Base-by-base conservation (phyloP, 768 basidiomycete species). In the Mycena epipterygia region DNA sequence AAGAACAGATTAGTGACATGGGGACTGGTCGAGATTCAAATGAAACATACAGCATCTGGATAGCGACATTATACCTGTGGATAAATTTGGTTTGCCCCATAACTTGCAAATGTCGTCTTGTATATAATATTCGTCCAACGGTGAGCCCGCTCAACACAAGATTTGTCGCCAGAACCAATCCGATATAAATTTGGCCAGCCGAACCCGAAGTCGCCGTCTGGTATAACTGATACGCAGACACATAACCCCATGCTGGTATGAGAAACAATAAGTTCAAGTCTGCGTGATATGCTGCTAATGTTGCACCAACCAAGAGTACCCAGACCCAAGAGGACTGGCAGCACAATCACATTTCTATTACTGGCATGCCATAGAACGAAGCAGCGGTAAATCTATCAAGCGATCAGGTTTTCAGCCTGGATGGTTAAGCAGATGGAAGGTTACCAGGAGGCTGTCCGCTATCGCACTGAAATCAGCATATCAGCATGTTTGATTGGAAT, bases 321-420 rank as follows among this genome's bases (percentile, higher is more conserved):
- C n/a, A 59, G 11, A 29, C 42, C 25, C 5, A 59, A 42, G 23
- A 59, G 42, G 0, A 59, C 14, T 3, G 42, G 58, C 19, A 59
- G 14, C 4, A 32, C 42, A 19, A 59, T 19, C 27, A 46, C 58
- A 11, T 14, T 14, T 27, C 13, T 41, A 5, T 21, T 41, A 13
- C 41, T 46, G 23, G 11, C 13, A 5, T 11, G 3, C 58, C 58
- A 59, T 13, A 59, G 30, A 13, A 46, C 42, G 27, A 46, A 59
- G 30, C 58, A 59, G 58, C 58, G 58, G 30, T 44, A 59, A 2
- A 59, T 59, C 58, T 59, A 35, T n/a, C 9, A 44, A n/a, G 21
- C n/a, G 19, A 49, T 6, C 25, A 27, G 3, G 5, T 5, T 13
- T 27, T n/a, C n/a, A n/a, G n/a, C n/a, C 11, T 17, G 3, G 27